A percentile compares a stretch with the other conserved stretches of the same genome.
Conservation (phyloP, 2,329 filamentous ascomycete species). For the Paraphaeosphaeria sporulosa region DNA sequence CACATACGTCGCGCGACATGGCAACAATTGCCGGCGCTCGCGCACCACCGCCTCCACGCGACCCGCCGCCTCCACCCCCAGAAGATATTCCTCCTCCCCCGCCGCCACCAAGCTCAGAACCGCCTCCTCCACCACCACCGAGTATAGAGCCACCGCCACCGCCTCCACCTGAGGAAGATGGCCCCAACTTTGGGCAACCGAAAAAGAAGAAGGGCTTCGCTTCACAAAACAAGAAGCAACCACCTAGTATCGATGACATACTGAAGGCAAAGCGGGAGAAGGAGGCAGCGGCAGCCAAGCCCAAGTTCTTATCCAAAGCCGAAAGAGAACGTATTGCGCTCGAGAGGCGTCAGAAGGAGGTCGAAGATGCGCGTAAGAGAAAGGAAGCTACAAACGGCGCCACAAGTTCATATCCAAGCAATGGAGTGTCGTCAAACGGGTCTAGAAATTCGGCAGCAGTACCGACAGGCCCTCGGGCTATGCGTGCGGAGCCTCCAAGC, state of each 20-base stretch:
- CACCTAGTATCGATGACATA: constrained; percentile 85
- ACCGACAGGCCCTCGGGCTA: constrained; percentile 77
- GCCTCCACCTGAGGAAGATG: constrained; percentile 31
- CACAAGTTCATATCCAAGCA: constrained; percentile 14
- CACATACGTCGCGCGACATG: neutral
- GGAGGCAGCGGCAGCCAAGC: constrained; percentile 84
- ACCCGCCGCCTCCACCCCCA: constrained; percentile 49
- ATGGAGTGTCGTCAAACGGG: constrained; percentile 18
- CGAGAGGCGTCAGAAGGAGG: constrained; percentile 78
- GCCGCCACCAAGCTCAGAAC: constrained; percentile 50
- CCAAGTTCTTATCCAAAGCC: constrained; percentile 84
- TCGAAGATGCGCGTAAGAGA: constrained; percentile 65
- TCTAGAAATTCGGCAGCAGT: constrained; percentile 41
- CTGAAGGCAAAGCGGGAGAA: constrained; percentile 85
- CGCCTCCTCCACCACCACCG: constrained; percentile 31
- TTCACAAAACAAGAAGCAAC: constrained; percentile 52
- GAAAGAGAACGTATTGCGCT: constrained; percentile 81
- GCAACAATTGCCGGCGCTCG: constrained; percentile 17
- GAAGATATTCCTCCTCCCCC: constrained; percentile 26
- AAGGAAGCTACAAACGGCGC: constrained; percentile 49
- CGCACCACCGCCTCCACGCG: constrained; percentile 15
- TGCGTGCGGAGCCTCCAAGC: constrained; percentile 62
- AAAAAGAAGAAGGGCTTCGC: constrained; percentile 67
- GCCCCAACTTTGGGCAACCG: constrained; percentile 36
- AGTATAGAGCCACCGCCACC: constrained; percentile 22